Percentiles rank a stretch among this genome's conserved stretches.
phyloP scores from a whole-genome alignment of 768 basidiomycete genomes.

The Amyloporia xantha region DNA sequence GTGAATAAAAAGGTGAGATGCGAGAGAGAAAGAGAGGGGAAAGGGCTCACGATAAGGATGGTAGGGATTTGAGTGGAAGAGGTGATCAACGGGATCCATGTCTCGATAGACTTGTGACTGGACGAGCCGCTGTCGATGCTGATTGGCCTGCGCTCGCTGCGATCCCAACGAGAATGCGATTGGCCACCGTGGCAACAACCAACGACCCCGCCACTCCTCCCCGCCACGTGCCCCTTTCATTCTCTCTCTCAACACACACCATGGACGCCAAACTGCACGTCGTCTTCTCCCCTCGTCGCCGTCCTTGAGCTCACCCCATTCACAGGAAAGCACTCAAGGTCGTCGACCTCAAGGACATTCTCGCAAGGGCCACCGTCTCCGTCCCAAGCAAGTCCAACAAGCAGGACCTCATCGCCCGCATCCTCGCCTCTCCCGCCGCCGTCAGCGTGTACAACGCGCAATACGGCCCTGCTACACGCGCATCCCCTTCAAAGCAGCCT shows the following conservation, averaged over 20 bases:
- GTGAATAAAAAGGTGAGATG: constrained; percentile 14
- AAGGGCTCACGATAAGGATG: constrained; percentile 32
- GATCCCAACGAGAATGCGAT: too few species aligned
- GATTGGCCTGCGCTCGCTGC: constrained; percentile 4
- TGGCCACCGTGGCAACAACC: too few species aligned
- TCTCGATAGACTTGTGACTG: constrained; percentile 17
- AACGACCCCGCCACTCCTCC: too few species aligned
- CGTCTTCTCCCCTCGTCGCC: neutral
- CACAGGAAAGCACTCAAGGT: constrained; percentile 61
- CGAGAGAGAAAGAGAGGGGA: constrained; percentile 10
- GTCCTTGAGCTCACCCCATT: constrained; percentile 1
- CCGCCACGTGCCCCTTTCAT: constrained; percentile 6
- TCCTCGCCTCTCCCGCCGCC: constrained; percentile 46
- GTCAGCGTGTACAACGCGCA: constrained; percentile 39
- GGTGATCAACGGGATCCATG: constrained; percentile 51
- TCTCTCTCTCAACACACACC: too few species aligned
- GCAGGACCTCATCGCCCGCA: constrained; percentile 57
- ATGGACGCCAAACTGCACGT: constrained; percentile 38
- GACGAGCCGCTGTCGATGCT: constrained; percentile 1
- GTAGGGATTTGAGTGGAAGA: constrained; percentile 55
- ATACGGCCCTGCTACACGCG: constrained; percentile 18
- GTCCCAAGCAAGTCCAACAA: constrained; percentile 57
- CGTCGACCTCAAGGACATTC: constrained; percentile 59
- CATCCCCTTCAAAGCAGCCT: constrained; percentile 26
- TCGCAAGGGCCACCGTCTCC: constrained; percentile 42